phyloP scores from a whole-genome alignment of 495 filamentous ascomycete genomes.

The Aspergillus incahuasiensis region DNA sequence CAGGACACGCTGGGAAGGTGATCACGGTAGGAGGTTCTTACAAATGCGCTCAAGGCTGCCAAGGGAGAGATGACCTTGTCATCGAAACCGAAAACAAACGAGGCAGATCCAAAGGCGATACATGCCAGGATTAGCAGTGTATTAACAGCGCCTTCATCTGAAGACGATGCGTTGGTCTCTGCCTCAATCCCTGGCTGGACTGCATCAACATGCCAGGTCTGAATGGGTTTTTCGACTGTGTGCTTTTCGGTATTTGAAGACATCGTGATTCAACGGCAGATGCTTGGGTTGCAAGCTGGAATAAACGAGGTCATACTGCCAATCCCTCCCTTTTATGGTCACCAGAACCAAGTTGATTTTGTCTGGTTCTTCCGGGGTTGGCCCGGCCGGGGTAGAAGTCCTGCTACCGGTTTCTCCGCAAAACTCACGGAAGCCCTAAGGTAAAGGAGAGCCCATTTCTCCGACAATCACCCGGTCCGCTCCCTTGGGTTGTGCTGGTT shows the following conservation, averaged over 20 bases:
- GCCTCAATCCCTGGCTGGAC: neutral
- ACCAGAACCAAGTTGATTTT: neutral
- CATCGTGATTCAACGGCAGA: neutral
- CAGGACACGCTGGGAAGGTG: neutral
- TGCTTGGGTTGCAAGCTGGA: neutral
- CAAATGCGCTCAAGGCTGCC: slow-evolving; percentile 31
- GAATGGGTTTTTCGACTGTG: neutral
- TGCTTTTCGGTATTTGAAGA: neutral
- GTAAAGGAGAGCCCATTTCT: neutral
- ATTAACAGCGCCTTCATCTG: slow-evolving; percentile 23
- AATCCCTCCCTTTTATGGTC: neutral
- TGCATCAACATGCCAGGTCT: slow-evolving; percentile 24
- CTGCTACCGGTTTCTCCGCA: neutral
- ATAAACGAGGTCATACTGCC: neutral
- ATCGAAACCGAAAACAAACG: slow-evolving; percentile 37
- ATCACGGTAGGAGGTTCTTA: slow-evolving; percentile 15
- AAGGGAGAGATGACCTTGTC: slow-evolving; percentile 41
- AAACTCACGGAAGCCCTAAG: neutral
- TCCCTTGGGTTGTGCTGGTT: neutral
- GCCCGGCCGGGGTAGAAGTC: neutral
- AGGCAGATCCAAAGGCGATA: slow-evolving; percentile 32
- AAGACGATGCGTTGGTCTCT: neutral
- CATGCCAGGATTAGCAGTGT: slow-evolving; percentile 27
- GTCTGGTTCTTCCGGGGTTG: neutral
- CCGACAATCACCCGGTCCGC: neutral